A percentile compares a stretch with the other conserved stretches of the same genome.
phyloP scores from a whole-genome alignment of 345 rosid species.

The Populus pruinosa region DNA sequence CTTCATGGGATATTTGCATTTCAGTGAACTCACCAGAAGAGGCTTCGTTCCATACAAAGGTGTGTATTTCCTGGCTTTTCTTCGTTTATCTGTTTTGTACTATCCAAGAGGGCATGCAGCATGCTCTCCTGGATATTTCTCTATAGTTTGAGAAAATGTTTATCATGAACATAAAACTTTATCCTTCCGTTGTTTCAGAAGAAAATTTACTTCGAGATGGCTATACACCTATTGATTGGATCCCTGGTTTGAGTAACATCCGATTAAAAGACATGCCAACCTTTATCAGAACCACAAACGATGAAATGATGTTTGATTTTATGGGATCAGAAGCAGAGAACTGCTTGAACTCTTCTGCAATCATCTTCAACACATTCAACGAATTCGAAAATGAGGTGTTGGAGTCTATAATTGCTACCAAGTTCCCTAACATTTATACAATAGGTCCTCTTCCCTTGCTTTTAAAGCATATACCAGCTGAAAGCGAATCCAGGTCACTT shows the following conservation, averaged over 20 bases:
- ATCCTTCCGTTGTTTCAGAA: constrained; percentile 20
- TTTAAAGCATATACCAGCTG: constrained; percentile 7
- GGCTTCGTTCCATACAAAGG: constrained; percentile 39
- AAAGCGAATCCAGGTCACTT: constrained; percentile 7
- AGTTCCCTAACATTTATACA: constrained; percentile 20
- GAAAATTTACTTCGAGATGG: constrained; percentile 27
- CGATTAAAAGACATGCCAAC: constrained; percentile 40
- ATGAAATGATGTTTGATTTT: constrained; percentile 35
- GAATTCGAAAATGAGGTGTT: constrained; percentile 26
- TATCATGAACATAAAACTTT: neutral
- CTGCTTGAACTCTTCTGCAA: constrained; percentile 26
- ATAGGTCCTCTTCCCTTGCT: constrained; percentile 41
- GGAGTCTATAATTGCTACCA: constrained; percentile 18
- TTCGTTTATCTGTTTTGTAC: too few species aligned
- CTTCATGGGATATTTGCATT: constrained; percentile 25
- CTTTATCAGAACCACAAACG: constrained; percentile 27
- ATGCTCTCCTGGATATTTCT: neutral
- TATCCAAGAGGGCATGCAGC: neutral
- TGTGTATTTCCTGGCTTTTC: neutral
- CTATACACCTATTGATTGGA: constrained; percentile 34
- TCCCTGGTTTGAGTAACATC: constrained; percentile 35
- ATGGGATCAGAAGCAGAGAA: constrained; percentile 4
- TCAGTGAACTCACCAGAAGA: constrained; percentile 19
- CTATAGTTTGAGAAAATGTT: too few species aligned
- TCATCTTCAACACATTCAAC: constrained; percentile 21